These are phyloP conservation scores for Xylaria sp. DNA, from an alignment of 2,329 filamentous ascomycete species.

Conservation along the genomic window DNA sequence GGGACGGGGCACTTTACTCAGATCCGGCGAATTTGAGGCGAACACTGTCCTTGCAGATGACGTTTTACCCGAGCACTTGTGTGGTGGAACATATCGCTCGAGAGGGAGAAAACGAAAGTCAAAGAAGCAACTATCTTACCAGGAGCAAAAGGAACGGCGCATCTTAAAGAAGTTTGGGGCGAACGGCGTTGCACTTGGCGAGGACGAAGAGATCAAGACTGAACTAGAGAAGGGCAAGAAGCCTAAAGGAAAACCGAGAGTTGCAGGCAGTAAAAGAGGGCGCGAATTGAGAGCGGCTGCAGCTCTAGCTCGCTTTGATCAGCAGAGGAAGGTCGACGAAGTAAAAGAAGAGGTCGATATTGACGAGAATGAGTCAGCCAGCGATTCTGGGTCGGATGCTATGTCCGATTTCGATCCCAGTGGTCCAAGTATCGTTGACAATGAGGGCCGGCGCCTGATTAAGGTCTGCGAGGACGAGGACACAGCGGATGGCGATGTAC, in stretches of 20 bases:
- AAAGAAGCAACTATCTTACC: constrained; percentile 68
- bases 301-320: constrained; percentile 77
- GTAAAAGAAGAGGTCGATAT: constrained; percentile 52
- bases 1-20: constrained; percentile 75
- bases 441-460: constrained; percentile 73
- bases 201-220: constrained; percentile 72
- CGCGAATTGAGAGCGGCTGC: constrained; percentile 81
- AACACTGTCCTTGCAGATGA: constrained; percentile 65
- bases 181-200: constrained; percentile 74
- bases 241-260: constrained; percentile 72
- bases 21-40: constrained; percentile 67
- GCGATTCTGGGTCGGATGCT: constrained; percentile 53
- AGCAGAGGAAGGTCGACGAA: constrained; percentile 63
- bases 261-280: constrained; percentile 78
- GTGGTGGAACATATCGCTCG: constrained; percentile 81
- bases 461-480: constrained; percentile 79
- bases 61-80: constrained; percentile 75
- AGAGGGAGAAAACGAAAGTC: constrained; percentile 65
- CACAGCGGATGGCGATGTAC: constrained; percentile 63
- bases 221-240: constrained; percentile 74
- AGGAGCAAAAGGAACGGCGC: constrained; percentile 76
- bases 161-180: constrained; percentile 81
- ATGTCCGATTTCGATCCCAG: constrained; percentile 56
- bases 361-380: constrained; percentile 46
- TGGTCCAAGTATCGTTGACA: constrained; percentile 71